These are phyloP conservation scores for Penicillium sp. DNA, from an alignment of 2,329 filamentous ascomycete genomes.

Conservation along the genomic window DNA sequence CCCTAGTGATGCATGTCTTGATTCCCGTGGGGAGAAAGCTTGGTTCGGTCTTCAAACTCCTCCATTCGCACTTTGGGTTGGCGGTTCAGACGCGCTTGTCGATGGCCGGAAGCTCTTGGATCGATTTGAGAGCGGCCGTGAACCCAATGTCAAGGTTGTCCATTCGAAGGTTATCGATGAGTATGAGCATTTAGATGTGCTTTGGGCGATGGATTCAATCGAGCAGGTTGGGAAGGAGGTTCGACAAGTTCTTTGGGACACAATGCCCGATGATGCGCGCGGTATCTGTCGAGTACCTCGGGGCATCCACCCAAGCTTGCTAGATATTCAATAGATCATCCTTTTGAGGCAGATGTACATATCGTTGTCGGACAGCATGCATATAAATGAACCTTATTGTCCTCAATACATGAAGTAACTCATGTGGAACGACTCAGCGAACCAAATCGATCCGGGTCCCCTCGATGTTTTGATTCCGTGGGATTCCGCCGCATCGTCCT, in stretches of 20 bases:
- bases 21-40: slow-evolving; percentile 49
- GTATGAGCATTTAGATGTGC: slow-evolving; percentile 91
- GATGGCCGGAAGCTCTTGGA: slow-evolving; percentile 73
- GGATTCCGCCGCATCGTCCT: background rate
- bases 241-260: slow-evolving; percentile 80
- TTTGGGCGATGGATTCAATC: slow-evolving; percentile 89
- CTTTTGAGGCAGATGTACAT: background rate
- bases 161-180: slow-evolving; percentile 79
- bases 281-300: slow-evolving; percentile 61
- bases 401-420: background rate
- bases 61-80: slow-evolving; percentile 85
- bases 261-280: slow-evolving; percentile 56
- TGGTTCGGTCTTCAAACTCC: slow-evolving; percentile 82
- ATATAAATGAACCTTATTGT: background rate
- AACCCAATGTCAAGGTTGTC: slow-evolving; percentile 77
- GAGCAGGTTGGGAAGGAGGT: slow-evolving; percentile 81
- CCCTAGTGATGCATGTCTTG: slow-evolving; percentile 17
- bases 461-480: background rate
- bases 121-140: slow-evolving; percentile 71
- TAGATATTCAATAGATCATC: background rate
- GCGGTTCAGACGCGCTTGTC: slow-evolving; percentile 78
- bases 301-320: slow-evolving; percentile 36
- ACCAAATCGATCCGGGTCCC: background rate
- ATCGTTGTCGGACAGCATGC: background rate
- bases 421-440: no score